These are phyloP conservation scores for Paramecium sexaurelia DNA, from an alignment of 73 alveolate species.

Conservation along the genomic window DNA sequence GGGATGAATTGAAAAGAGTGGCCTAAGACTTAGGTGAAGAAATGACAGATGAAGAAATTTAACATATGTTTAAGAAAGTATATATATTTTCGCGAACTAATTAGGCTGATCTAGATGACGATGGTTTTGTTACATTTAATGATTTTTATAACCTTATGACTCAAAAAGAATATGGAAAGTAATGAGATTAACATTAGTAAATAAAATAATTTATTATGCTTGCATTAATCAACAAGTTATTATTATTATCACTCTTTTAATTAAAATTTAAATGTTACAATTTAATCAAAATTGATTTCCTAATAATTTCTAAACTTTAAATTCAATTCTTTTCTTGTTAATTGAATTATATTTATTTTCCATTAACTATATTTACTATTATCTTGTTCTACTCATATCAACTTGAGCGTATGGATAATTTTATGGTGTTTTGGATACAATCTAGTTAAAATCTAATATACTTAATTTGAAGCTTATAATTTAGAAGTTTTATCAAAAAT, in stretches of 20 bases:
- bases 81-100: neutral
- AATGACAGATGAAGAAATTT: conserved; percentile 95
- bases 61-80: conserved; percentile 86
- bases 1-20: conserved; percentile 84
- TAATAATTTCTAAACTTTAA: neutral
- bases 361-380: neutral
- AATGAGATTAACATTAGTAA: neutral
- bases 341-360: no score
- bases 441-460: neutral
- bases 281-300: neutral
- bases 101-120: conserved; percentile 86
- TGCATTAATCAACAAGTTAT: neutral
- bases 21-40: conserved; percentile 94
- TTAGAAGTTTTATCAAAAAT: neutral
- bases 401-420: neutral
- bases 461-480: neutral
- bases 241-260: neutral
- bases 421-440: neutral
- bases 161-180: conserved; percentile 38
- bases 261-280: neutral
- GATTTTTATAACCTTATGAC: conserved; percentile 88
- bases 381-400: neutral
- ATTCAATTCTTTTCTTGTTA: no score
- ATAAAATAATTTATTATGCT: neutral
- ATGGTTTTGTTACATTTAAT: conserved; percentile 88